A percentile compares a stretch with the other conserved stretches of the same genome.
phyloP scores from a whole-genome alignment of 1,284 basidiomycete species.

The Lignosus rhinocerotis region DNA sequence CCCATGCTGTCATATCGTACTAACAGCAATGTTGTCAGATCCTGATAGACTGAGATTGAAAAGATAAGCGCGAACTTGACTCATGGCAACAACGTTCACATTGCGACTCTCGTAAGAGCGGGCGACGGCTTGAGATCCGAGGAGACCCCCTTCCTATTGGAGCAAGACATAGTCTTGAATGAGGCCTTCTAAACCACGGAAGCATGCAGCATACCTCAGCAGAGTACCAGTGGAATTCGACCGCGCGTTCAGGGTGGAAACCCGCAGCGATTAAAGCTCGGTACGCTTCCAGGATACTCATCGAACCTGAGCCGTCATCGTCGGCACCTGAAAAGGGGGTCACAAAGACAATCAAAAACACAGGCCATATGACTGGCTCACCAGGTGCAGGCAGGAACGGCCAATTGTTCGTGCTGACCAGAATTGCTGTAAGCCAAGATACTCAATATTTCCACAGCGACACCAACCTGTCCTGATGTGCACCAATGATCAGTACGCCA shows the following conservation, averaged over 20 bases:
- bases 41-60: slow-evolving; percentile 18
- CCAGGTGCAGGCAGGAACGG: slow-evolving; percentile 89
- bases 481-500: slow-evolving; percentile 68
- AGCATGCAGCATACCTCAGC: slow-evolving; percentile 62
- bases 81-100: slow-evolving; percentile 84
- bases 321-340: slow-evolving; percentile 53
- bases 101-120: slow-evolving; percentile 67
- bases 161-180: slow-evolving; percentile 11
- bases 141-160: slow-evolving; percentile 84
- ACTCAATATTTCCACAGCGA: not conserved
- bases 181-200: slow-evolving; percentile 7
- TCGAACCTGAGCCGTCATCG: slow-evolving; percentile 91
- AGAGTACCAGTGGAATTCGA: slow-evolving; percentile 97
- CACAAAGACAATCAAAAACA: slow-evolving; percentile 2
- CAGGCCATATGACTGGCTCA: slow-evolving; percentile 32
- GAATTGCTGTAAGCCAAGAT: slow-evolving; percentile 6
- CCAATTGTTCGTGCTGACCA: slow-evolving; percentile 75
- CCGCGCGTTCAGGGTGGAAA: slow-evolving; percentile 74
- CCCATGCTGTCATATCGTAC: slow-evolving; percentile 98
- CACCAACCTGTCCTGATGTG: slow-evolving; percentile 85
- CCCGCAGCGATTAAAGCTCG: slow-evolving; percentile 78
- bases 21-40: slow-evolving; percentile 32
- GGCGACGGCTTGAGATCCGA: slow-evolving; percentile 93
- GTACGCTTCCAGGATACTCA: slow-evolving; percentile 91
- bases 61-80: slow-evolving; percentile 57